Conservation (phyloP, 2,329 filamentous ascomycete genomes). For the Chaetomiaceae sp. region DNA sequence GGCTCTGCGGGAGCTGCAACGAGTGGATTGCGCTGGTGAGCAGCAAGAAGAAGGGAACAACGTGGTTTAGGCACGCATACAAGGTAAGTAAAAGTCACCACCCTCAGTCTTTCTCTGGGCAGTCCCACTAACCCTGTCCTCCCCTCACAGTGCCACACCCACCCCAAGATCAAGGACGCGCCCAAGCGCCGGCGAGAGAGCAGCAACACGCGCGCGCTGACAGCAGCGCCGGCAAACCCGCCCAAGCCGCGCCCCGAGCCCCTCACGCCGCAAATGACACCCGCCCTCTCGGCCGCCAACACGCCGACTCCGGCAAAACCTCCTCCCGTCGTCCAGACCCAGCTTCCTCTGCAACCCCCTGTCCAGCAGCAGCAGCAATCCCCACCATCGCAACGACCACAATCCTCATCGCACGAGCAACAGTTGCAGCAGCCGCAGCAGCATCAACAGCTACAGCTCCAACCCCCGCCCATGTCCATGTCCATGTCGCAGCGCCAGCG, state of each 20-base stretch:
- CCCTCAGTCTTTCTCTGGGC: no score
- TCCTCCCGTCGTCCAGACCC: conserved; percentile 24
- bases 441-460: conserved; percentile 24
- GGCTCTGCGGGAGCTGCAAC: conserved; percentile 70
- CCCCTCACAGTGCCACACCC: conserved; percentile 57
- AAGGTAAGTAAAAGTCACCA: conserved; percentile 58
- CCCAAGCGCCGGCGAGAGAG: conserved; percentile 64
- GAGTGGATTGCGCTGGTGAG: conserved; percentile 78
- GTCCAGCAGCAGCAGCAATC: conserved; percentile 13
- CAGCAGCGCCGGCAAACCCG: conserved; percentile 36
- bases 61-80: conserved; percentile 86
- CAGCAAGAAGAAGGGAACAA: conserved; percentile 88
- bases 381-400: conserved; percentile 23
- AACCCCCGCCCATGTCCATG: conserved; percentile 17
- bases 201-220: conserved; percentile 43
- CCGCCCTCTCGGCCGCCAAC: conserved; percentile 33
- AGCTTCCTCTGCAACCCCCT: conserved; percentile 28
- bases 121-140: conserved; percentile 6
- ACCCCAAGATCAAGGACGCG: conserved; percentile 66
- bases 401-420: conserved; percentile 26
- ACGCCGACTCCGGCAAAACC: conserved; percentile 36
- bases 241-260: conserved; percentile 46
- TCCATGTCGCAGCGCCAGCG: no score
- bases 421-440: conserved; percentile 13
- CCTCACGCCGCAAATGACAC: conserved; percentile 43